phyloP scores from a whole-genome alignment of 176 grass and related monocot genomes.

The Olyra latifolia region DNA sequence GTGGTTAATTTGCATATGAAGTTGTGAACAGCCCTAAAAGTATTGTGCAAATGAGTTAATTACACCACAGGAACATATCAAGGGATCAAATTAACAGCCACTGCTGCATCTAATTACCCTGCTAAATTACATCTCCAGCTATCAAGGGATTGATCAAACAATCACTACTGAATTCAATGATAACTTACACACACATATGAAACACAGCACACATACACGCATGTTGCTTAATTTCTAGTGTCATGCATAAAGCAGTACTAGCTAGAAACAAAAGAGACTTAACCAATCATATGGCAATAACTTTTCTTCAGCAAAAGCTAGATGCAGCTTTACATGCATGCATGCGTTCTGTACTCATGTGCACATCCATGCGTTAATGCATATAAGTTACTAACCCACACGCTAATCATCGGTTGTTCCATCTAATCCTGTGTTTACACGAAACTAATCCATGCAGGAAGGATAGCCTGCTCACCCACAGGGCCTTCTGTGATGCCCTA shows the following conservation, averaged over 20 bases:
- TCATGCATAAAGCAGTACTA: conserved; percentile 14
- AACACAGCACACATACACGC: not conserved
- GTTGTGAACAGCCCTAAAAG: too few relatives aligned
- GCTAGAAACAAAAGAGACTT: conserved; percentile 5
- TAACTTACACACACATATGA: not conserved
- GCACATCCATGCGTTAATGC: not conserved
- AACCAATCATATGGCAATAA: conserved; percentile 30
- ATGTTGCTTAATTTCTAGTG: not conserved
- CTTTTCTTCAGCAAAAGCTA: conserved; percentile 43
- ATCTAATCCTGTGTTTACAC: not conserved
- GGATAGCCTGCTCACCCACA: conserved; percentile 91
- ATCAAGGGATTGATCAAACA: not conserved
- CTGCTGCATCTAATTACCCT: not conserved
- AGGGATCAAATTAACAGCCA: not conserved
- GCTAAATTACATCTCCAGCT: conserved; percentile 4
- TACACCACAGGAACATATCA: not conserved
- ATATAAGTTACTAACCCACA: not conserved
- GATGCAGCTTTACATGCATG: conserved; percentile 45
- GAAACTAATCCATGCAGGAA: conserved; percentile 60
- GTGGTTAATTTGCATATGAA: too few relatives aligned
- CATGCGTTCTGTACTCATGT: conserved; percentile 35
- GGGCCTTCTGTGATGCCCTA: conserved; percentile 97
- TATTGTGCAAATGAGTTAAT: not conserved
- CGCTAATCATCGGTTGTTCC: not conserved
- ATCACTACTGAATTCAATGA: not conserved